phyloP scores from a whole-genome alignment of 2,329 filamentous ascomycete genomes.

The Calonectria multiphialidica region DNA sequence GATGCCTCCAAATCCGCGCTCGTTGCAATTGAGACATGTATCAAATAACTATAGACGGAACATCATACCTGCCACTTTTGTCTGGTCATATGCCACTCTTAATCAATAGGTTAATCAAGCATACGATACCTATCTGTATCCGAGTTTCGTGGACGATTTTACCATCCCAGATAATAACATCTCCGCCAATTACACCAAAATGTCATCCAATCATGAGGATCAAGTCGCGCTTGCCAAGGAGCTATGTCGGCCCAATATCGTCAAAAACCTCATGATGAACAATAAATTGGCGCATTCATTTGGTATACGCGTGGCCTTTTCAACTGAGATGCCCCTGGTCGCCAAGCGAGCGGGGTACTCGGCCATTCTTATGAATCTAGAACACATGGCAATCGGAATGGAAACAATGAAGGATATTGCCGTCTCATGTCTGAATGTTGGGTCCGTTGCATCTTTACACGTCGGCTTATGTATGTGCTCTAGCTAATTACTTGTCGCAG shows the following conservation, averaged over 20 bases:
- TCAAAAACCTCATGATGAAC: background rate
- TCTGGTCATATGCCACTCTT: background rate
- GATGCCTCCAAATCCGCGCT: background rate
- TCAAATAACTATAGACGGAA: background rate
- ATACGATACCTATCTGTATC: background rate
- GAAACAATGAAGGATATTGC: background rate
- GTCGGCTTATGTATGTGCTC: too few species aligned
- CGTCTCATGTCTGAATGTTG: background rate
- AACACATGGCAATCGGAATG: slow-evolving; percentile 1
- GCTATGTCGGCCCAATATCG: background rate
- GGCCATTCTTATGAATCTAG: background rate
- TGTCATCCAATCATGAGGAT: background rate
- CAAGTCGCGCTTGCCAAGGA: background rate
- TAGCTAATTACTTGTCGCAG: background rate
- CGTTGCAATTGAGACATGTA: background rate
- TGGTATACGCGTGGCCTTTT: background rate
- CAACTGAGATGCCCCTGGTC: background rate
- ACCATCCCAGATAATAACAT: background rate
- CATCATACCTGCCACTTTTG: too few species aligned
- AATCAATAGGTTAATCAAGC: background rate
- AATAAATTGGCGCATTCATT: background rate
- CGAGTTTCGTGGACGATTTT: background rate
- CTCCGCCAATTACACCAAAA: background rate
- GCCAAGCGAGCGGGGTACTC: background rate
- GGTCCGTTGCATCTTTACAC: background rate